Conservation (phyloP, 2,329 filamentous ascomycete genomes). For the Diplodia scrobiculata region DNA sequence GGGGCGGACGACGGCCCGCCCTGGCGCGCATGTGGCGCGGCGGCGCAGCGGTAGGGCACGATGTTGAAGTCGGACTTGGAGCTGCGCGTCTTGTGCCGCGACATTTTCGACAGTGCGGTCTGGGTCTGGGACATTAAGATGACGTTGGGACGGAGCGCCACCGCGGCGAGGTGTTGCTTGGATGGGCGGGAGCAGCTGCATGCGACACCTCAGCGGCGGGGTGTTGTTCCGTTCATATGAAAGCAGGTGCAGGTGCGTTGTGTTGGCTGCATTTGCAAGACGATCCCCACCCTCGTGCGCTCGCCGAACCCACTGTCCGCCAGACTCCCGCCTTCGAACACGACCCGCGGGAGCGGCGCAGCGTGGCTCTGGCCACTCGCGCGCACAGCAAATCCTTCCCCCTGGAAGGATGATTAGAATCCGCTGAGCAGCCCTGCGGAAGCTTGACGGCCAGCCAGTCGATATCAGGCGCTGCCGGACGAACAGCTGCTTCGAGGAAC, state of each 20-base stretch:
- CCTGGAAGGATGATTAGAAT: not conserved
- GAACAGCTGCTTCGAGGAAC: not conserved
- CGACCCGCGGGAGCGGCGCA: not conserved
- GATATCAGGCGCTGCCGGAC: not conserved
- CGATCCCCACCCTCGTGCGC: not conserved
- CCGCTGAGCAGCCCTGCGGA: not conserved
- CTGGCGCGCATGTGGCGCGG: not conserved
- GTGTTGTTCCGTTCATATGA: not conserved
- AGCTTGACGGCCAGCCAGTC: not conserved
- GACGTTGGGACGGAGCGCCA: not conserved
- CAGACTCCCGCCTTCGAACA: too few species aligned
- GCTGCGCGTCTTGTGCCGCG: not conserved
- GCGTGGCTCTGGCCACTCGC: not conserved
- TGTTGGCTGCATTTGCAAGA: not conserved
- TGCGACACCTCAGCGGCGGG: not conserved
- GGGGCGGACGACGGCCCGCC: not conserved
- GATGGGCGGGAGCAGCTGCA: not conserved
- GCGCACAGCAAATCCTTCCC: not conserved
- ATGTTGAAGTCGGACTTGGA: not conserved
- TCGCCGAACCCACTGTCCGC: not conserved
- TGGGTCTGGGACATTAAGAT: too few species aligned
- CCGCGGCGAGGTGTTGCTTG: not conserved
- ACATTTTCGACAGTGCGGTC: not conserved
- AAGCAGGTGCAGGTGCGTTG: not conserved
- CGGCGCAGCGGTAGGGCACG: not conserved